phyloP scores from a whole-genome alignment of 2,329 filamentous ascomycete species.

The Didymella pinodella region DNA sequence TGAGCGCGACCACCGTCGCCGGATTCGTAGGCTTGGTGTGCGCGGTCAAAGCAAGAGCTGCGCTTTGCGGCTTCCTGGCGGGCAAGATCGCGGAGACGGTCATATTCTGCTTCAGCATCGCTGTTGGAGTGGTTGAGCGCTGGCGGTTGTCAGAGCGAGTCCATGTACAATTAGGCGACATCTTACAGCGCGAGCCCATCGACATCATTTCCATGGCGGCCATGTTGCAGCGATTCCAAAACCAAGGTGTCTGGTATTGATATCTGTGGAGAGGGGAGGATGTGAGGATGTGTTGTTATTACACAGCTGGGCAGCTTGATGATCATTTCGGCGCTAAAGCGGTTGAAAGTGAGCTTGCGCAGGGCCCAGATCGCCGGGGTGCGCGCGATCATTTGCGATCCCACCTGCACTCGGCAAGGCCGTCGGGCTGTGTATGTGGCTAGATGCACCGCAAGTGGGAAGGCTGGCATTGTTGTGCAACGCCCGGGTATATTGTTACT shows the following conservation, averaged over 20 bases:
- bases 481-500: slow-evolving; percentile 16
- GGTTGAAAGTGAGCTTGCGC: slow-evolving; percentile 18
- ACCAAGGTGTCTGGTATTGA: slow-evolving; percentile 8
- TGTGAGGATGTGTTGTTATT: slow-evolving; percentile 25
- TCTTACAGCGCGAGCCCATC: slow-evolving; percentile 48
- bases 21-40: slow-evolving; percentile 77
- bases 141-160: slow-evolving; percentile 23
- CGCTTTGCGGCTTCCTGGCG: slow-evolving; percentile 82
- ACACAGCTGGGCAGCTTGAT: slow-evolving; percentile 21
- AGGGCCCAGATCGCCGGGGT: slow-evolving; percentile 25
- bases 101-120: slow-evolving; percentile 80
- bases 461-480: slow-evolving; percentile 8
- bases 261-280: slow-evolving; percentile 2
- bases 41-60: slow-evolving; percentile 73
- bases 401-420: slow-evolving; percentile 9
- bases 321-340: slow-evolving; percentile 20
- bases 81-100: slow-evolving; percentile 84
- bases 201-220: slow-evolving; percentile 46
- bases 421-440: slow-evolving; percentile 2
- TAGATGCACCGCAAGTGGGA: slow-evolving; percentile 1
- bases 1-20: slow-evolving; percentile 88
- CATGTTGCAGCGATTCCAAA: slow-evolving; percentile 32
- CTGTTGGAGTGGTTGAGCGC: slow-evolving; percentile 47
- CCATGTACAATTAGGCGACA: neutral
- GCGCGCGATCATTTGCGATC: slow-evolving; percentile 10